Conservation (phyloP, 2,329 filamentous ascomycete genomes). For the Tympanopsis confertula region DNA sequence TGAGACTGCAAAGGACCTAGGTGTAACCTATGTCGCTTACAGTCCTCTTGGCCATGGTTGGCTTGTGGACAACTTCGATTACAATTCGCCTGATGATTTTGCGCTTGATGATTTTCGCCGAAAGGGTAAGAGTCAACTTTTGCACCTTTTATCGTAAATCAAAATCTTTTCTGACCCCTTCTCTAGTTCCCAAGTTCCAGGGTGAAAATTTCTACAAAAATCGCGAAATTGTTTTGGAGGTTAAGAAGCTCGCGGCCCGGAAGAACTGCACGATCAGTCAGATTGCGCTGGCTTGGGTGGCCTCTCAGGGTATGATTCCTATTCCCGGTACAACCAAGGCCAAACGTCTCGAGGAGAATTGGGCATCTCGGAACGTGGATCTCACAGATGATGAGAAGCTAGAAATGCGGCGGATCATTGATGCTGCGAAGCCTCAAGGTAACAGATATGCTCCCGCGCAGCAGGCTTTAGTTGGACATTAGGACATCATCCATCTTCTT, state of each 20-base stretch:
- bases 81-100: conserved; percentile 32
- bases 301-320: conserved; percentile 22
- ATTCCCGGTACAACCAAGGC: conserved; percentile 27
- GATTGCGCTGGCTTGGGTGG: conserved; percentile 22
- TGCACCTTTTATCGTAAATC: conserved; percentile 11
- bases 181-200: conserved; percentile 19
- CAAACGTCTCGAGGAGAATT: conserved; percentile 19
- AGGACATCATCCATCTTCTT: too few species aligned
- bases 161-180: neutral
- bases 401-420: conserved; percentile 22
- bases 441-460: conserved; percentile 13
- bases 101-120: conserved; percentile 25
- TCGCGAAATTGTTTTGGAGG: conserved; percentile 23
- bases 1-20: conserved; percentile 24
- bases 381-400: conserved; percentile 18
- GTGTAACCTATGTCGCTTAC: conserved; percentile 29
- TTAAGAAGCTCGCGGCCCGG: conserved; percentile 22
- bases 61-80: conserved; percentile 29
- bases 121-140: conserved; percentile 12
- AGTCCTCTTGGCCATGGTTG: conserved; percentile 33
- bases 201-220: conserved; percentile 33
- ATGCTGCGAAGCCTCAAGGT: conserved; percentile 20
- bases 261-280: conserved; percentile 19
- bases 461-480: conserved; percentile 1
- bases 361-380: conserved; percentile 18